Conservation (phyloP, 139 green algal genomes). For the Gonium pectorale region DNA sequence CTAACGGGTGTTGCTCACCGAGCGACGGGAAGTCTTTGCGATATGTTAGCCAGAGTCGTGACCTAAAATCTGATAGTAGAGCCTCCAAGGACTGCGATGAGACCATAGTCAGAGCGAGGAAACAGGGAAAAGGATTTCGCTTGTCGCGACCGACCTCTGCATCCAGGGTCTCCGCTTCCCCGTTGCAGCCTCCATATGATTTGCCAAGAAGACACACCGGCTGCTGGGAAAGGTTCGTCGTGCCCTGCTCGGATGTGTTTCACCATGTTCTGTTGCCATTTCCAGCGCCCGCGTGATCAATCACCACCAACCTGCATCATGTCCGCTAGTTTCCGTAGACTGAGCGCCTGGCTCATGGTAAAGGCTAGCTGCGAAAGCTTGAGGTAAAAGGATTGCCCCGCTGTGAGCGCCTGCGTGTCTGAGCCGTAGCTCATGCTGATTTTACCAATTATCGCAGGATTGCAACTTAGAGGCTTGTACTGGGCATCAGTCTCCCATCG, state of each 20-base stretch:
- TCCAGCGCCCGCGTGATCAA: not conserved
- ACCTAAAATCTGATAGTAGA: slow-evolving; percentile 68
- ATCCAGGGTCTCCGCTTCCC: not conserved
- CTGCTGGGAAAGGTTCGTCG: slow-evolving; percentile 26
- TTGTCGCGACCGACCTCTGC: no score
- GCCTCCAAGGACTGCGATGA: slow-evolving; percentile 57
- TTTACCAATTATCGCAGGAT: no score
- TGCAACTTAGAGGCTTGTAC: no score
- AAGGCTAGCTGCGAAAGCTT: not conserved
- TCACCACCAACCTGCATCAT: slow-evolving; percentile 58
- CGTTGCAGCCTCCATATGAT: slow-evolving; percentile 44
- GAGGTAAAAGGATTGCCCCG: not conserved
- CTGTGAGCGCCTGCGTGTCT: not conserved
- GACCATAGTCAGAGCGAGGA: no score
- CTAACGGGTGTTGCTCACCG: slow-evolving; percentile 44
- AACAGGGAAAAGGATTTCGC: no score
- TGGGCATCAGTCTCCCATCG: no score
- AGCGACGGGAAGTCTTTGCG: slow-evolving; percentile 65
- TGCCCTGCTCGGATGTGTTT: slow-evolving; percentile 49
- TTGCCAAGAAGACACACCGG: slow-evolving; percentile 63
- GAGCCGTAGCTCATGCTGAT: slow-evolving; percentile 27
- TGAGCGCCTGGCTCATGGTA: slow-evolving; percentile 65
- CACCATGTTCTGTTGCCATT: no score
- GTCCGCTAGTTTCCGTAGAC: slow-evolving; percentile 70
- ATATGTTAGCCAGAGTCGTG: slow-evolving; percentile 77